Base-by-base conservation (phyloP, 140 eudicot genomes). In the Oenanthe javanica region DNA sequence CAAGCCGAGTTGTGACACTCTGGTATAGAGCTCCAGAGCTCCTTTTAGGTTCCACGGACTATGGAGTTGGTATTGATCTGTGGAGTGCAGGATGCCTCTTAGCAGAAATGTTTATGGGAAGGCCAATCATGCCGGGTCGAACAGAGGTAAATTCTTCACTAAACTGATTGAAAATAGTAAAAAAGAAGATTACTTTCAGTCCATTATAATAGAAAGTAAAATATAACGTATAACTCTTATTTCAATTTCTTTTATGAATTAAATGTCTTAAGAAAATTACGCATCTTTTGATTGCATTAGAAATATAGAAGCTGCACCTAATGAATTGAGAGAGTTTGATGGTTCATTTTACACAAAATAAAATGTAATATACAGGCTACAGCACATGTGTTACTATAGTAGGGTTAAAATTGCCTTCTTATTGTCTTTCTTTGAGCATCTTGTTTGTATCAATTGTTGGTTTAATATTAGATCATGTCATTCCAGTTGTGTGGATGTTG, bases 1-100 rank as follows among this genome's bases (percentile, higher is more conserved):
- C 97, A 52, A 90, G 91, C 80, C 86, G 97, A 70, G 97, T 93
- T 81, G 97, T 93, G 79, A 93, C 97, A 75, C 90, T 93, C 45
- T 93, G 97, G 97, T 93, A 93, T 70, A 82, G 97, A 75, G 96
- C 97, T 70, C 97, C 97, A 5, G 97, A 93, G 81, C 81, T 93
- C 82, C 96, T 93, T 25, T 83, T 93, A 79, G 94, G 97, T 63
- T 86, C 94, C 16, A 87, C 96, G 1, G 96, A 93, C 43, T 93
- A 93, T 83, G 96, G 96, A 78, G 97, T 89, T 27, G 97, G 97
- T 46, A 89, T 93, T 75, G 96, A 93, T 88, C 96, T 93, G 57
- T 93, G 97, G 97, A 93, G 97, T 83, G 85, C 92, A 2, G 97
- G 97, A 21, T 93, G 97, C 70, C 88, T 93, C 25, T 77, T 93